These are phyloP conservation scores for Ziziphus jujuba DNA, from an alignment of 306 rosid genomes.

Conservation along the genomic window DNA sequence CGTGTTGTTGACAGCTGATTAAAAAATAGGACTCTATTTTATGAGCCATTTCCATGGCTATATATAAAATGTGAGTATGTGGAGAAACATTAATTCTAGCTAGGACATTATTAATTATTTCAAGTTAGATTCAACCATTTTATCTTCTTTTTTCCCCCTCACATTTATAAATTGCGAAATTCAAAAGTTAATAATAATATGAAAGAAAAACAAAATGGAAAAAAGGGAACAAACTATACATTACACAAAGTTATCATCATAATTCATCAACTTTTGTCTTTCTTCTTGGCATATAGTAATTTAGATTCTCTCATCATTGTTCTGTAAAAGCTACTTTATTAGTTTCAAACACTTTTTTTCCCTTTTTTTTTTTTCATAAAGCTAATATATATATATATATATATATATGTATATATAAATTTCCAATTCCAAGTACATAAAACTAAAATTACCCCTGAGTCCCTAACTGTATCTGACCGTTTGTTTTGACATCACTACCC, in stretches of 20 bases:
- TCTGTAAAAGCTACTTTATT: neutral
- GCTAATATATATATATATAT: too few relatives aligned
- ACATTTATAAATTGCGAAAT: too few relatives aligned
- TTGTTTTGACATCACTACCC: neutral
- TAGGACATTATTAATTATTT: too few relatives aligned
- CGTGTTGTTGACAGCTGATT: neutral
- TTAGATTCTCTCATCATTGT: neutral
- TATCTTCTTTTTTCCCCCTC: too few relatives aligned
- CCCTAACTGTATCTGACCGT: constrained; percentile 23
- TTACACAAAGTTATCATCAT: neutral
- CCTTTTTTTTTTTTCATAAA: neutral
- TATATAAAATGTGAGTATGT: too few relatives aligned
- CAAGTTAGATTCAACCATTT: too few relatives aligned
- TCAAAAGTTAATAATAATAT: too few relatives aligned
- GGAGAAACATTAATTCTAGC: too few relatives aligned
- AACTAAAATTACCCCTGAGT: neutral
- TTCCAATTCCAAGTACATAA: neutral
- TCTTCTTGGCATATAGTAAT: neutral
- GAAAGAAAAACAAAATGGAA: neutral
- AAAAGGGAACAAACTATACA: too few relatives aligned
- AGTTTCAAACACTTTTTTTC: neutral
- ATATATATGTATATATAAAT: neutral
- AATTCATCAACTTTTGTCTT: neutral
- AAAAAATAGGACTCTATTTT: too few relatives aligned
- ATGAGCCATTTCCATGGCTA: too few relatives aligned